These are phyloP conservation scores for Lumnitzera littorea DNA, from an alignment of 345 rosid genomes.

Conservation along the genomic window DNA sequence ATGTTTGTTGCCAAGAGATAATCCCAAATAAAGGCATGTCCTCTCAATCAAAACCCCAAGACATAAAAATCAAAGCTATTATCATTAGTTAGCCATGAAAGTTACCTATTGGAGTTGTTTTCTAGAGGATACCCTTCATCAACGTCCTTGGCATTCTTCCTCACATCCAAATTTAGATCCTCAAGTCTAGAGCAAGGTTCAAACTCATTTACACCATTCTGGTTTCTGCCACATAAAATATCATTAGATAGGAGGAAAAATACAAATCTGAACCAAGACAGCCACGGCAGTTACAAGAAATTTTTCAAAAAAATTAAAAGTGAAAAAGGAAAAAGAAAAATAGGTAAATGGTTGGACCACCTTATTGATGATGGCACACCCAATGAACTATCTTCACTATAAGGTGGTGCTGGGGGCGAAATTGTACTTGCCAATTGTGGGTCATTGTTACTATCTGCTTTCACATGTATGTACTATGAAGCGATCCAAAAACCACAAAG, in stretches of 20 bases:
- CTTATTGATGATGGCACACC: conserved; percentile 30
- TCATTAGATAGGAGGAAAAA: conserved; percentile 5
- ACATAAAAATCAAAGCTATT: too few species aligned
- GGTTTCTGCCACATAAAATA: conserved; percentile 19
- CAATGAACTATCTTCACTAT: conserved; percentile 23
- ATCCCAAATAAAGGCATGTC: too few species aligned
- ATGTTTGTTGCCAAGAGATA: too few species aligned
- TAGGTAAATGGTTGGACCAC: conserved; percentile 21
- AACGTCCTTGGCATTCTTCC: conserved; percentile 31
- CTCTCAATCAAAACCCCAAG: too few species aligned
- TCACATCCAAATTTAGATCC: conserved; percentile 66
- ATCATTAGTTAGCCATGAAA: too few species aligned
- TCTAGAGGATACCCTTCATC: conserved; percentile 23
- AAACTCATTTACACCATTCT: conserved; percentile 45
- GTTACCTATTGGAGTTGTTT: conserved; percentile 31
- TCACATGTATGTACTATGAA: conserved; percentile 29
- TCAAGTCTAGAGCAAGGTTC: conserved; percentile 71
- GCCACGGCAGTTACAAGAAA: not conserved
- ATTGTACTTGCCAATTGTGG: conserved; percentile 14
- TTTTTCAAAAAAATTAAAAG: not conserved
- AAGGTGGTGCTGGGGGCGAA: conserved; percentile 20
- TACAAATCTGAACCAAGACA: conserved; percentile 3
- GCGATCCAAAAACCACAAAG: conserved; percentile 8
- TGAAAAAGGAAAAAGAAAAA: not conserved
- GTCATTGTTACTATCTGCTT: conserved; percentile 27